Percentiles rank a stretch among this genome's conserved stretches.
Evolutionary conservation across 106 monocot species (phyloP).

Genomic region (Apostasia shenzhenica): DNA sequence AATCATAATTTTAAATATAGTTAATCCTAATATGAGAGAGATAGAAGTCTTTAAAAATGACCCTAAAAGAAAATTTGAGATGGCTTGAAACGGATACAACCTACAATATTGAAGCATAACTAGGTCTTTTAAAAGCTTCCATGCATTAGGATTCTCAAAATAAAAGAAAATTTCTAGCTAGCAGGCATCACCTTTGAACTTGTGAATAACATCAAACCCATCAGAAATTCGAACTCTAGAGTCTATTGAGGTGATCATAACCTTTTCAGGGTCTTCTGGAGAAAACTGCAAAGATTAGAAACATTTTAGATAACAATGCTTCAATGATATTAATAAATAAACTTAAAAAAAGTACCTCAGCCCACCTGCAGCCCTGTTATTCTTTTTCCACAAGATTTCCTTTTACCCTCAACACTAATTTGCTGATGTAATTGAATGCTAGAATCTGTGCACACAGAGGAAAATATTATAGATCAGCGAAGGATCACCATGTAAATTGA

Average conservation of each 20-base stretch:
- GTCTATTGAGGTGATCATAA: conserved; percentile 66
- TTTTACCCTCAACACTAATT: conserved; percentile 43
- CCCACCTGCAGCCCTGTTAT: conserved; percentile 75
- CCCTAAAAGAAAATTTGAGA: no score
- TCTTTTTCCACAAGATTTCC: conserved; percentile 45
- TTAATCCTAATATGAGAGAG: no score
- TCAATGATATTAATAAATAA: neutral
- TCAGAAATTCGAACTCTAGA: conserved; percentile 60
- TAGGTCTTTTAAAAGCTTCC: no score
- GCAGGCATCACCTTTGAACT: conserved; percentile 48
- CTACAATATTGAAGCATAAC: no score
- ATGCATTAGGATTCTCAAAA: no score
- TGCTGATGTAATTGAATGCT: conserved; percentile 35
- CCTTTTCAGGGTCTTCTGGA: conserved; percentile 37
- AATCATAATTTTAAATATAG: no score
- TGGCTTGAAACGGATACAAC: no score
- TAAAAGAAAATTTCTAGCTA: no score
- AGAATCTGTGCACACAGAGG: conserved; percentile 24
- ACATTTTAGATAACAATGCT: neutral
- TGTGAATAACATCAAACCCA: conserved; percentile 45
- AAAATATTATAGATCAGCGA: neutral
- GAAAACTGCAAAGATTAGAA: conserved; percentile 35
- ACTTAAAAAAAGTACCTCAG: neutral
- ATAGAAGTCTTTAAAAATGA: no score
- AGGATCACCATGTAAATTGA: no score